Conservation (phyloP, 1,284 basidiomycete genomes). For the Cryptococcus sp. region DNA sequence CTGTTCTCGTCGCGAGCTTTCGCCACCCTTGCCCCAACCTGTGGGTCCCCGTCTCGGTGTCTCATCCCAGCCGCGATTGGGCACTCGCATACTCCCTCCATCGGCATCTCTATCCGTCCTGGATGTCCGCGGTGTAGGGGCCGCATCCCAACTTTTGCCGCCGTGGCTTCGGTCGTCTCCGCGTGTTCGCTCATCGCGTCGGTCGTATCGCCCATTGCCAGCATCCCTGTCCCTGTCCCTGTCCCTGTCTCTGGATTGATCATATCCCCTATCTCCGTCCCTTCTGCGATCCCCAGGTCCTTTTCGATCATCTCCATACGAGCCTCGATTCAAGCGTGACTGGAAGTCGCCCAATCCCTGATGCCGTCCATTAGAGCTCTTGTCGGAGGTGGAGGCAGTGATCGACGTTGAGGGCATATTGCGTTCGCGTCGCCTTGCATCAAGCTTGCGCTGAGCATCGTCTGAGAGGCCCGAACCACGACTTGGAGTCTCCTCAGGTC, state of each 20-base stretch:
- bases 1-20: conserved; percentile 16
- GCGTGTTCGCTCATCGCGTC: conserved; percentile 16
- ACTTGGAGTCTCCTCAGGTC: conserved; percentile 89
- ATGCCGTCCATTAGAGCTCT: conserved; percentile 21
- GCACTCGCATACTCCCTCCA: conserved; percentile 81
- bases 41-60: conserved; percentile 64
- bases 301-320: conserved; percentile 54
- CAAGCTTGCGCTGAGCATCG: conserved; percentile 67
- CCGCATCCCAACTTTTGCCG: conserved; percentile 49
- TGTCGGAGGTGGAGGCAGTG: conserved; percentile 28
- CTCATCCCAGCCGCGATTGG: conserved; percentile 86
- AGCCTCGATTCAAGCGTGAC: conserved; percentile 47
- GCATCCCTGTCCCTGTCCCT: conserved; percentile 32
- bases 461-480: conserved; percentile 85
- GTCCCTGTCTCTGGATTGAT: conserved; percentile 20
- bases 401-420: conserved; percentile 58
- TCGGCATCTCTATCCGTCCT: conserved; percentile 64
- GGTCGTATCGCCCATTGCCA: conserved; percentile 27
- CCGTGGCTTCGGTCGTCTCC: conserved; percentile 14
- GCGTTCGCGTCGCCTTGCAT: conserved; percentile 69
- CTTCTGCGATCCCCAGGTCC: conserved; percentile 2
- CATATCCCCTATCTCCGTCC: conserved; percentile 19
- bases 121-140: conserved; percentile 67
- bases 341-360: conserved; percentile 53
- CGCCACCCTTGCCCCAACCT: conserved; percentile 28